Evolutionary conservation across 306 rosid genomes (phyloP).

Genomic region (Biancaea sappan): DNA sequence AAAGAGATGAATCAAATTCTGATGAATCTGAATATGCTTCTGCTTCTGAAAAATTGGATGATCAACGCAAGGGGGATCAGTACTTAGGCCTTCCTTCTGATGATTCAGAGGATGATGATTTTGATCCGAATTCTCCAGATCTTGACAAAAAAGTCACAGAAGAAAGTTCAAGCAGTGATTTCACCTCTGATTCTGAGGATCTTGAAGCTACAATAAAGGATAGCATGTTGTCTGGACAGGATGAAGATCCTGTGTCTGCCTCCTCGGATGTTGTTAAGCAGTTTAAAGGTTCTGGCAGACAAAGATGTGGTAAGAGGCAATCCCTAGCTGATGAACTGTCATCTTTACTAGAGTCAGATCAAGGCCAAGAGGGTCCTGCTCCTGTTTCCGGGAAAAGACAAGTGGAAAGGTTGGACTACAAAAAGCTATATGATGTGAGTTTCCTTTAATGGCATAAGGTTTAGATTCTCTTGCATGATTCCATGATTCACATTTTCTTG

Average conservation of each 20-base stretch:
- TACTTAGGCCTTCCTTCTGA: slow-evolving; percentile 80
- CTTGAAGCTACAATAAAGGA: slow-evolving; percentile 58
- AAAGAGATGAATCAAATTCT: slow-evolving; percentile 64
- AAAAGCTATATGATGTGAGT: slow-evolving; percentile 94
- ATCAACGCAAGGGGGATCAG: slow-evolving; percentile 56
- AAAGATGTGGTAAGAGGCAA: slow-evolving; percentile 50
- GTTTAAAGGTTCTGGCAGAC: slow-evolving; percentile 41
- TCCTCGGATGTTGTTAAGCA: slow-evolving; percentile 27
- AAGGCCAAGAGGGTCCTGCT: slow-evolving; percentile 52
- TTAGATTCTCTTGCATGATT: slow-evolving; percentile 14
- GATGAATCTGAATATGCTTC: slow-evolving; percentile 76
- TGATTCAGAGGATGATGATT: slow-evolving; percentile 86
- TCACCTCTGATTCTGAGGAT: slow-evolving; percentile 94
- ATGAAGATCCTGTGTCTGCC: slow-evolving; percentile 36
- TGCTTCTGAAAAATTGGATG: slow-evolving; percentile 77
- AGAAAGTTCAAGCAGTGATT: slow-evolving; percentile 84
- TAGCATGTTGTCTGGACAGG: slow-evolving; percentile 40
- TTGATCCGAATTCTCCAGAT: slow-evolving; percentile 61
- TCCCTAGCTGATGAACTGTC: slow-evolving; percentile 59
- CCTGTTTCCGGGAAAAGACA: slow-evolving; percentile 60
- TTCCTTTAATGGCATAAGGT: slow-evolving; percentile 30
- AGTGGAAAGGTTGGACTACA: slow-evolving; percentile 86
- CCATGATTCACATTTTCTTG: slow-evolving; percentile 13
- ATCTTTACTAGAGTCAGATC: slow-evolving; percentile 54
- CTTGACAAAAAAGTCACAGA: slow-evolving; percentile 36